These are phyloP conservation scores for Blastocrithidia nonstop DNA, from an alignment of 208 protist species.

Conservation along the genomic window DNA sequence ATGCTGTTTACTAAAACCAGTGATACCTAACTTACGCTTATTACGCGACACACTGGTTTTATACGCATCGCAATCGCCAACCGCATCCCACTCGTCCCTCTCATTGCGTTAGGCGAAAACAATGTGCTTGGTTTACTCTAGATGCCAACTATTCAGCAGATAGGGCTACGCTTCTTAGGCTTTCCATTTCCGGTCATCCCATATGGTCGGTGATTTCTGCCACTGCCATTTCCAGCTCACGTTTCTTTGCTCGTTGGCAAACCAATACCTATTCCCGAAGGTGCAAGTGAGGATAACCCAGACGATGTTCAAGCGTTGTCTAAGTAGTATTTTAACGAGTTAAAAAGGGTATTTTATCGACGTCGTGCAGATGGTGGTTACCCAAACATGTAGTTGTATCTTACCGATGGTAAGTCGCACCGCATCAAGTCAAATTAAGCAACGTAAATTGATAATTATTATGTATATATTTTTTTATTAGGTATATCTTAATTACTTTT, in stretches of 20 bases:
- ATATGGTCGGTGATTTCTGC: conserved; percentile 46
- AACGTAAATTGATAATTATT: too few species aligned
- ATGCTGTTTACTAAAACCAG: conserved; percentile 50
- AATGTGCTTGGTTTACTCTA: conserved; percentile 53
- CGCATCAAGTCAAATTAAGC: too few species aligned
- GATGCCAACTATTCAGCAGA: conserved; percentile 39
- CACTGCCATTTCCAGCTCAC: conserved; percentile 33
- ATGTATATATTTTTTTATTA: too few species aligned
- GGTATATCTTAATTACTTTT: too few species aligned
- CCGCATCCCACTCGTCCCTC: conserved; percentile 54
- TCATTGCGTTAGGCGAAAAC: conserved; percentile 72
- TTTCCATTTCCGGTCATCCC: conserved; percentile 74
- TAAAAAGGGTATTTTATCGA: conserved; percentile 53
- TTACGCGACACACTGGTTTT: conserved; percentile 74
- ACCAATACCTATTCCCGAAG: conserved; percentile 31
- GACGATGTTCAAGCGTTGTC: conserved; percentile 31
- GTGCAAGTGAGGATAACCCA: conserved; percentile 29
- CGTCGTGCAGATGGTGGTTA: conserved; percentile 53
- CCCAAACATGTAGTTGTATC: conserved; percentile 64
- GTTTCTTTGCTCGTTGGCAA: conserved; percentile 65
- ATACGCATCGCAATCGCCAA: conserved; percentile 45
- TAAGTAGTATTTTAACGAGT: conserved; percentile 38
- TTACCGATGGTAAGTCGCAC: too few species aligned
- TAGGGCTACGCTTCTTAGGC: conserved; percentile 41
- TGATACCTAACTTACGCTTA: conserved; percentile 25